These are phyloP conservation scores for Globisporangium perplexum DNA, from an alignment of 352 stramenopile species.

Conservation along the genomic window DNA sequence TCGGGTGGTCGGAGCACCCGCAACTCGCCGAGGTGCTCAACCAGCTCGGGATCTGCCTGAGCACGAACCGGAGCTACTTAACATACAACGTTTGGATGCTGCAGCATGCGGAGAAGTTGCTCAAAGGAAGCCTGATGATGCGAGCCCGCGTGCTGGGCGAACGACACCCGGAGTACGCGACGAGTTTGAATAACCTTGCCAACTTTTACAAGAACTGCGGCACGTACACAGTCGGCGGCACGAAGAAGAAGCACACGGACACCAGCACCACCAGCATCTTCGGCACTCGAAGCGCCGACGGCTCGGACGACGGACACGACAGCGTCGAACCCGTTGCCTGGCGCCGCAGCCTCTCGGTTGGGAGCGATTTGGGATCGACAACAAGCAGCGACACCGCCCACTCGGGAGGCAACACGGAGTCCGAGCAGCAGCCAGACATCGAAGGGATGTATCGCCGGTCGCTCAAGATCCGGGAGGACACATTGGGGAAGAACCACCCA, in stretches of 20 bases:
- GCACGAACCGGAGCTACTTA: conserved; percentile 59
- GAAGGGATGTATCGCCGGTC: conserved; percentile 70
- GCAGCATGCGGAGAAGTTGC: conserved; percentile 56
- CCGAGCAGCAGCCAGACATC: conserved; percentile 38
- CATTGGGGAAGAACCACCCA: conserved; percentile 57
- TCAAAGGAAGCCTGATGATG: conserved; percentile 70
- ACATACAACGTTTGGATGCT: conserved; percentile 77
- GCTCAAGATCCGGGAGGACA: conserved; percentile 68
- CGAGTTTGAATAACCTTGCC: conserved; percentile 77
- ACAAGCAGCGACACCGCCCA: conserved; percentile 10
- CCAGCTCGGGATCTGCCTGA: conserved; percentile 74
- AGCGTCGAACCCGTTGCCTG: neutral
- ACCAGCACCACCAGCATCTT: neutral
- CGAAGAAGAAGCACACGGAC: conserved; percentile 11
- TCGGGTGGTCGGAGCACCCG: conserved; percentile 67
- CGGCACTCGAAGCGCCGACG: conserved; percentile 11
- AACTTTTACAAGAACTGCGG: conserved; percentile 83
- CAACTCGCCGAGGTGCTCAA: conserved; percentile 80
- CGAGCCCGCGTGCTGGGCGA: conserved; percentile 65
- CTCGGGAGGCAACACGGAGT: conserved; percentile 1
- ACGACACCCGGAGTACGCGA: conserved; percentile 73
- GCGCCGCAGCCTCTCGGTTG: conserved; percentile 4
- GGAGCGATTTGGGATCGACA: conserved; percentile 9
- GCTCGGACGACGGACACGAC: conserved; percentile 14
- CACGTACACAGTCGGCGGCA: conserved; percentile 7